Evolutionary conservation across 208 protist genomes (phyloP).

Genomic region (Leishmania martiniquensis): DNA sequence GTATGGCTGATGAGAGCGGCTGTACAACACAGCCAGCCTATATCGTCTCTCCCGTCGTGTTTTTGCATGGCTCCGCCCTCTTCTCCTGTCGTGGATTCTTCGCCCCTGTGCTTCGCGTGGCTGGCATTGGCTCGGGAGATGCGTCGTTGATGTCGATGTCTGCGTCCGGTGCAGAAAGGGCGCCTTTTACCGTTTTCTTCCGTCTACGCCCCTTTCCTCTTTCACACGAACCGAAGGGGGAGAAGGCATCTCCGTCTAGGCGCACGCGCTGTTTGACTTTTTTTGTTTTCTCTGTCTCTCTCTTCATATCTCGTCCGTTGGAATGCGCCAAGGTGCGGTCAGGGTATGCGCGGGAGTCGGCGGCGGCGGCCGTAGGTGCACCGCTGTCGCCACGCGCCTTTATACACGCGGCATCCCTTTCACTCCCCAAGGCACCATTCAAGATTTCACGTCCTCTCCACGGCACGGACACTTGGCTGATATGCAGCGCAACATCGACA

Average conservation of each 20-base stretch:
- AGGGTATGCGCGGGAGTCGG: not conserved
- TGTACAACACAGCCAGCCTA: not conserved
- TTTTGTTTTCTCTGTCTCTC: too few species aligned
- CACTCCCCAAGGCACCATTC: conserved; percentile 63
- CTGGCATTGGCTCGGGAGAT: not conserved
- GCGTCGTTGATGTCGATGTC: not conserved
- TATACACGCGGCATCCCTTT: conserved; percentile 69
- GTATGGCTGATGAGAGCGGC: not conserved
- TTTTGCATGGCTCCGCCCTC: not conserved
- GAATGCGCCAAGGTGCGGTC: not conserved
- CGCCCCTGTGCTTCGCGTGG: not conserved
- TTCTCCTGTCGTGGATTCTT: not conserved
- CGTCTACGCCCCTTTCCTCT: not conserved
- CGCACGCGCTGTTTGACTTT: not conserved
- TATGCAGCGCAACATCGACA: conserved; percentile 60
- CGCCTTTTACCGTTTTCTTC: not conserved
- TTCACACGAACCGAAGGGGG: not conserved
- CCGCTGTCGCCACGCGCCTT: not conserved
- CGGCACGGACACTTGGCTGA: conserved; percentile 48
- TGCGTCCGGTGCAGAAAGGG: not conserved
- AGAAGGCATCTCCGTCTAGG: not conserved
- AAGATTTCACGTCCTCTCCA: conserved; percentile 69
- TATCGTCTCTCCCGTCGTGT: not conserved
- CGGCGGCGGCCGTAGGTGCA: not conserved
- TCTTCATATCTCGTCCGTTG: not conserved